Base-by-base conservation (phyloP, 2,329 filamentous ascomycete genomes). In the Verticillium nubilum region DNA sequence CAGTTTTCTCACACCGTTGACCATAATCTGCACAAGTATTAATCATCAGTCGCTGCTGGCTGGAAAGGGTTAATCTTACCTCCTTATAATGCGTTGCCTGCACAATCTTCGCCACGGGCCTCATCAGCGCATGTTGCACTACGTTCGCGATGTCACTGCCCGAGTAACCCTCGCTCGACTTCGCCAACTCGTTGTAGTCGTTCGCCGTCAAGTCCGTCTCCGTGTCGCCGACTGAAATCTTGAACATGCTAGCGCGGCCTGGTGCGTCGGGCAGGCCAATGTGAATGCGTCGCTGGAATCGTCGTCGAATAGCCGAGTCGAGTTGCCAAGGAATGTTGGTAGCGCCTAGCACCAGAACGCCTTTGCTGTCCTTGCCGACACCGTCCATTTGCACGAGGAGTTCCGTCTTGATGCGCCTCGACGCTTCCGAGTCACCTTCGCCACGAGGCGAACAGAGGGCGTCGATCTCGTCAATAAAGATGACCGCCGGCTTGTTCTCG, bases 261-360 rank as follows among this genome's bases (percentile, higher is more conserved):
- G 91, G 88, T 50, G 88, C 69, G 72, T 99, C 95, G 6, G 95
- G 95, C 52, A 99, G 78, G 65, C 90, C 92, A 74, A 99, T 99
- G 75, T 99, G 95, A 28, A 99, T 93, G 77, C 95, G 84, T 67
- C 95, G 84, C 75, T 99, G 96, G 80, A 99, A 99, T 70, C 95
- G 91, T 74, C 95, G 86, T 67, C 95, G 88, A 68, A 99, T 99
- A 67, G 95, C 95, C 12, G 92, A 90, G 73, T 99, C 95, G 55
- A 99, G 83, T 80, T 99, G 94, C 95, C 95, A 99, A 19, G 95
- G 95, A 63, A 99, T 98, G 73, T 99, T 99, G 59, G 95, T 99
- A 58, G 95, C 95, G 62, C 95, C 95, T 3, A 99, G 85, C 47
- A 99, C 96, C 26, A 99, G 80, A 9, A 99, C 94, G 23, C 94